These are phyloP conservation scores for Amanita polypyramis DNA, from an alignment of 768 basidiomycete genomes.

Conservation along the genomic window DNA sequence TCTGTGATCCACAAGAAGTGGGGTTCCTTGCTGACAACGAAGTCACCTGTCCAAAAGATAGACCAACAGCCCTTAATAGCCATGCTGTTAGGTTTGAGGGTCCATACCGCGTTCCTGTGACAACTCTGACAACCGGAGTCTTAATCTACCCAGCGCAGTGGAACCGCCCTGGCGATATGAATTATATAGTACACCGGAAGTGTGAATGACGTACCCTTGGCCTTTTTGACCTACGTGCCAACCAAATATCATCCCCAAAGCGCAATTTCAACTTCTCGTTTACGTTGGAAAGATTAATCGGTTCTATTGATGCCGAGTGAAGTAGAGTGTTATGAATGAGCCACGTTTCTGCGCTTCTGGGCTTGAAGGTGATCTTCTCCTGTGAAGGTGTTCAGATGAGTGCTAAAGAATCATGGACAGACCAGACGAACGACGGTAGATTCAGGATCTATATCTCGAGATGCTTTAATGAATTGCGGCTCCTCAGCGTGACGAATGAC, in stretches of 20 bases:
- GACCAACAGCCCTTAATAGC: not conserved
- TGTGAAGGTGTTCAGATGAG: not conserved
- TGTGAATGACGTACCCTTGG: constrained; percentile 35
- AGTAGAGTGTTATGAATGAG: constrained; percentile 21
- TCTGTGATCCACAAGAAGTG: constrained; percentile 95
- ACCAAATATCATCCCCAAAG: constrained; percentile 47
- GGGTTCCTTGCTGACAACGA: constrained; percentile 43
- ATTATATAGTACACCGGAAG: constrained; percentile 9
- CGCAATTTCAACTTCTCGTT: constrained; percentile 32
- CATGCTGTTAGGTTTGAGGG: constrained; percentile 5
- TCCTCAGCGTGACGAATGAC: constrained; percentile 31
- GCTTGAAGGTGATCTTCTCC: constrained; percentile 27
- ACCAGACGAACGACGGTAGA: constrained; percentile 3
- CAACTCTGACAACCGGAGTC: constrained; percentile 54
- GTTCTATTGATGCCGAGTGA: constrained; percentile 11
- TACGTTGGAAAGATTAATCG: constrained; percentile 20
- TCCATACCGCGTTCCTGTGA: constrained; percentile 54
- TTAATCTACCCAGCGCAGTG: constrained; percentile 65
- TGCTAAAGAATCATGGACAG: not conserved
- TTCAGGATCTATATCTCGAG: constrained; percentile 21
- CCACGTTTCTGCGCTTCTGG: constrained; percentile 34
- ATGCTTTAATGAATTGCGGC: constrained; percentile 30
- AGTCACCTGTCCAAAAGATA: constrained; percentile 35
- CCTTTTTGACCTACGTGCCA: constrained; percentile 37
- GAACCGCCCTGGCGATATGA: constrained; percentile 61